Conservation (phyloP, 208 protist genomes). For the Leishmania gerbilli region DNA sequence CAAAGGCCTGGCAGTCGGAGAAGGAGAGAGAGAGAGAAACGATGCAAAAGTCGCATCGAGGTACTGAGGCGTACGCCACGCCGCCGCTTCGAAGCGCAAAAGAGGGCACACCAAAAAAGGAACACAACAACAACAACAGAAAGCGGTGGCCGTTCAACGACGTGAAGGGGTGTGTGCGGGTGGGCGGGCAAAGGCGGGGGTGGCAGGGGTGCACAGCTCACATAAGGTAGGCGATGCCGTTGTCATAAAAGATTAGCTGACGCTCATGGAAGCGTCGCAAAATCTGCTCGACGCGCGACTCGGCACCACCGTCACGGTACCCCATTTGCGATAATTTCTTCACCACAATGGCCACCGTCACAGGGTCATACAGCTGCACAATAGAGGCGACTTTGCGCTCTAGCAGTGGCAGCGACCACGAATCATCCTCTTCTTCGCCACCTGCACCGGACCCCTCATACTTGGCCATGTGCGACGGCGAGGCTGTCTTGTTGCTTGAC, state of each 20-base stretch:
- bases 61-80: neutral
- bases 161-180: neutral
- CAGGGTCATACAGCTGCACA: conserved; percentile 79
- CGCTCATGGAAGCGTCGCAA: conserved; percentile 72
- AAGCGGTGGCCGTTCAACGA: neutral
- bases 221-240: conserved; percentile 80
- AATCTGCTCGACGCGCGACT: conserved; percentile 49
- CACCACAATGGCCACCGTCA: conserved; percentile 76
- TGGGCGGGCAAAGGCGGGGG: neutral
- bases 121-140: neutral
- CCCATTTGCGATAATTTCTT: conserved; percentile 79
- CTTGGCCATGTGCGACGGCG: conserved; percentile 19
- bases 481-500: neutral
- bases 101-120: neutral
- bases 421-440: neutral
- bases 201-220: conserved; percentile 22
- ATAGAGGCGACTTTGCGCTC: conserved; percentile 75
- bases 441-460: conserved; percentile 2
- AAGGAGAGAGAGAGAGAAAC: neutral
- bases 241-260: conserved; percentile 85
- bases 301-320: conserved; percentile 43
- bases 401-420: conserved; percentile 35
- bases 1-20: neutral
- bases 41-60: neutral
- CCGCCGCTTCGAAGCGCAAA: neutral